These are phyloP conservation scores for Saturnispora diversa DNA, from an alignment of 805 yeast species.

Conservation along the genomic window DNA sequence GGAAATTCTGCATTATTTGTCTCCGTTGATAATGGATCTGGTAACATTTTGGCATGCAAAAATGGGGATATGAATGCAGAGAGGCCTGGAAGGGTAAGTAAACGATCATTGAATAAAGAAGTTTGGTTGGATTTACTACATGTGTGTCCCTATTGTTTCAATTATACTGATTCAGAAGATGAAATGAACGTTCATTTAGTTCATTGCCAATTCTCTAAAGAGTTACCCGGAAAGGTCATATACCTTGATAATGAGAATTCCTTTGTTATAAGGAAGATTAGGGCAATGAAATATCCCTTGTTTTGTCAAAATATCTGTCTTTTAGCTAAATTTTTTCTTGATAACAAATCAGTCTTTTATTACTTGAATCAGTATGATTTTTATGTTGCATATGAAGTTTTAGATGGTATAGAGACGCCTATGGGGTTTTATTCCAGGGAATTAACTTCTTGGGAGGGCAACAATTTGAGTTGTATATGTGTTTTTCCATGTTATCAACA, in stretches of 20 bases:
- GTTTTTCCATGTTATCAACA: conserved; percentile 90
- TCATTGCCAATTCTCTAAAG: conserved; percentile 33
- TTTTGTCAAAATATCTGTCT: conserved; percentile 79
- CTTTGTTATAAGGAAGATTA: conserved; percentile 54
- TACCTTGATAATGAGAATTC: conserved; percentile 45
- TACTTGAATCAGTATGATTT: conserved; percentile 73
- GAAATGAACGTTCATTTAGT: conserved; percentile 44
- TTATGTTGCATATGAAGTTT: conserved; percentile 57
- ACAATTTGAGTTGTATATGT: conserved; percentile 85
- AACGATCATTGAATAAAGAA: background rate
- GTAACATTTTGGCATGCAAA: conserved; percentile 5
- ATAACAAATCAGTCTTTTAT: conserved; percentile 82
- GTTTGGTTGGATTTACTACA: conserved; percentile 55
- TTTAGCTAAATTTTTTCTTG: conserved; percentile 81
- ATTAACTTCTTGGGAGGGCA: conserved; percentile 64
- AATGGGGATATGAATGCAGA: background rate
- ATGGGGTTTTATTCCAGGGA: conserved; percentile 95
- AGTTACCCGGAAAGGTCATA: conserved; percentile 58
- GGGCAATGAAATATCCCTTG: conserved; percentile 54
- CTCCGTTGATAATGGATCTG: conserved; percentile 6
- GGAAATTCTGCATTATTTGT: conserved; percentile 75
- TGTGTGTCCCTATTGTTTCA: conserved; percentile 81
- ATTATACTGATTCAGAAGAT: conserved; percentile 48
- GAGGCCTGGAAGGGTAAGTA: conserved; percentile 3
- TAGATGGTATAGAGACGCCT: conserved; percentile 38